A percentile compares a stretch with the other conserved stretches of the same genome.
Evolutionary conservation across 495 filamentous ascomycete species (phyloP).

Genomic region (Neurospora intermedia): DNA sequence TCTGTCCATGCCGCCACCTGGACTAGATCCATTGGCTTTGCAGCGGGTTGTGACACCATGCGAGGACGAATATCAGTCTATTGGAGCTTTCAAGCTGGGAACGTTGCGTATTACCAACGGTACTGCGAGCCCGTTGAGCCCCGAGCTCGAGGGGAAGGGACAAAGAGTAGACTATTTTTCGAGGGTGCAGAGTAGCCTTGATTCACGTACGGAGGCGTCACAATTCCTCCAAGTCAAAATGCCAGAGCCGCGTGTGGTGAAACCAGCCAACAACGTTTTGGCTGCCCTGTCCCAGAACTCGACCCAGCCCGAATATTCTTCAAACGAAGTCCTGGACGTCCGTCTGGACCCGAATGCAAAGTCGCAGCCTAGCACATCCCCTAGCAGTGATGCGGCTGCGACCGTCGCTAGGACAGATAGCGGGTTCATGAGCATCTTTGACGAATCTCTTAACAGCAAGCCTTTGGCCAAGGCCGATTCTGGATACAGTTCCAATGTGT

Average conservation of each 20-base stretch:
- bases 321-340: slow-evolving; percentile 29
- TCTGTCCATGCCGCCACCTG: slow-evolving; percentile 24
- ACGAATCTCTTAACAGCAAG: slow-evolving; percentile 23
- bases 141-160: slow-evolving; percentile 20
- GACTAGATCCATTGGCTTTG: neutral
- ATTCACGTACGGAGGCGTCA: neutral
- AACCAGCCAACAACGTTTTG: slow-evolving; percentile 4
- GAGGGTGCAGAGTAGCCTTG: neutral
- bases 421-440: slow-evolving; percentile 29
- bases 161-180: slow-evolving; percentile 12
- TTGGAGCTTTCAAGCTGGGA: slow-evolving; percentile 49
- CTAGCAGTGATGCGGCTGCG: slow-evolving; percentile 4
- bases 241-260: slow-evolving; percentile 6
- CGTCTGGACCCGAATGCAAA: slow-evolving; percentile 32
- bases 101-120: slow-evolving; percentile 50
- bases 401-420: slow-evolving; percentile 31
- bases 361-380: slow-evolving; percentile 10
- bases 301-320: slow-evolving; percentile 21
- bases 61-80: slow-evolving; percentile 40
- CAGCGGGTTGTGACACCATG: slow-evolving; percentile 33
- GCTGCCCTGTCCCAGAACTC: slow-evolving; percentile 9
- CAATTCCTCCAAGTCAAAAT: neutral
- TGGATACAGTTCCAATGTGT: slow-evolving; percentile 46
- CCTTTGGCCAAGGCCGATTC: slow-evolving; percentile 42
- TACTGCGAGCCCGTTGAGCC: slow-evolving; percentile 34